Evolutionary conservation across 2,329 filamentous ascomycete species (phyloP).

Genomic region (Pseudogymnoascus sp.): DNA sequence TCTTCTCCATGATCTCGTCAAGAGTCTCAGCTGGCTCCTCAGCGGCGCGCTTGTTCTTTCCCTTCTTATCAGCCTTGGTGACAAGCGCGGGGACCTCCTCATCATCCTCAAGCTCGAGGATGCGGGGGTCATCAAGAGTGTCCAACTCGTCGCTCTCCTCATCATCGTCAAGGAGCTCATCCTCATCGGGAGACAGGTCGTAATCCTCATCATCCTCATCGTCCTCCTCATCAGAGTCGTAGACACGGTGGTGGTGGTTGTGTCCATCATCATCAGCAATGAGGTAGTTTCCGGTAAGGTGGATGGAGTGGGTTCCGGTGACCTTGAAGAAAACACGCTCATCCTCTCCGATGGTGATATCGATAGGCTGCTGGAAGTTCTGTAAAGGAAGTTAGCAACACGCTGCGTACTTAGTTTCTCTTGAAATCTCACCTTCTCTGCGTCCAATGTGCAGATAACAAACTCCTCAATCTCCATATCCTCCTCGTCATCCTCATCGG

Average conservation of each 20-base stretch:
- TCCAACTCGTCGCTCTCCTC: constrained; percentile 72
- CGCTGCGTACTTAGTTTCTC: not conserved
- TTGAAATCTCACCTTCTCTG: constrained; percentile 63
- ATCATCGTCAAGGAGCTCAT: constrained; percentile 56
- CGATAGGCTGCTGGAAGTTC: constrained; percentile 91
- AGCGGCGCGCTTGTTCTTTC: constrained; percentile 91
- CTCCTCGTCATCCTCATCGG: constrained; percentile 53
- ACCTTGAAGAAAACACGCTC: constrained; percentile 92
- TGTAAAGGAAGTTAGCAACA: constrained; percentile 34
- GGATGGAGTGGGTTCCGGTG: constrained; percentile 80
- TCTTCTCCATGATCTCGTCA: constrained; percentile 79
- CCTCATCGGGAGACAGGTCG: constrained; percentile 71
- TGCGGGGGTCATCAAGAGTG: constrained; percentile 67
- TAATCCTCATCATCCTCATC: constrained; percentile 65
- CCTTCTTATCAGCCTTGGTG: constrained; percentile 41
- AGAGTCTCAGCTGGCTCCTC: constrained; percentile 62
- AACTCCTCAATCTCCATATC: constrained; percentile 73
- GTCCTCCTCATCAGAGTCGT: constrained; percentile 54
- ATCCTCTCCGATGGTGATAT: constrained; percentile 82
- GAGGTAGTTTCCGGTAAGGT: constrained; percentile 94
- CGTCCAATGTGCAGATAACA: constrained; percentile 92
- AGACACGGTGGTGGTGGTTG: constrained; percentile 50
- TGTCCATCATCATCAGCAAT: constrained; percentile 53
- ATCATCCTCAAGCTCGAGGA: constrained; percentile 79
- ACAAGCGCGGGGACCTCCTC: constrained; percentile 62